A percentile compares a stretch with the other conserved stretches of the same genome.
These are phyloP conservation scores for Fraxinus dipetala DNA, from an alignment of 305 asterid genomes.

Conservation along the genomic window DNA sequence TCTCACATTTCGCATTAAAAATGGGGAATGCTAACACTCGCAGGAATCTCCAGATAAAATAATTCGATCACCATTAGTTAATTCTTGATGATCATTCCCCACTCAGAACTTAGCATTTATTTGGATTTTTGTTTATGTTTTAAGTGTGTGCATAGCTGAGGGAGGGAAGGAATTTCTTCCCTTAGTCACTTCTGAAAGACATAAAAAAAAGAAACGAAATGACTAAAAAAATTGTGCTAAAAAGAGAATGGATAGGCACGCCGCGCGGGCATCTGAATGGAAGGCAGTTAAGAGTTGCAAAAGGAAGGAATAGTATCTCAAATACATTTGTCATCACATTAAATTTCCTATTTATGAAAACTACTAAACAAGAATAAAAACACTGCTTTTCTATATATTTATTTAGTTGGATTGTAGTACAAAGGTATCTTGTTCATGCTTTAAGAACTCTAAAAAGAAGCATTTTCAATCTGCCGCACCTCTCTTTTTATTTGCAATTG, in stretches of 20 bases:
- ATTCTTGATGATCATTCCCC: too few species aligned
- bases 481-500: background rate
- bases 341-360: constrained; percentile 6
- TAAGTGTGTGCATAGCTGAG: background rate
- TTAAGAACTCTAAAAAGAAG: background rate
- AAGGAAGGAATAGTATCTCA: background rate
- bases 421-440: background rate
- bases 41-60: too few species aligned
- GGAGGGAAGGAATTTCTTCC: background rate
- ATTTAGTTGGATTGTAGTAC: background rate
- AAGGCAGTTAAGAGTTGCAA: background rate
- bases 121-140: background rate
- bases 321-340: background rate
- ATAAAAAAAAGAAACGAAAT: background rate
- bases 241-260: background rate
- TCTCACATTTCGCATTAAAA: too few species aligned
- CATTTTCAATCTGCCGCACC: background rate
- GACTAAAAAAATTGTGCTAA: background rate
- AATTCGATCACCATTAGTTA: too few species aligned
- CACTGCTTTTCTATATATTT: background rate
- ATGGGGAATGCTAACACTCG: too few species aligned
- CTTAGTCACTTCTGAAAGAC: background rate
- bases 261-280: background rate
- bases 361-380: background rate
- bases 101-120: too few species aligned